These are phyloP conservation scores for Gastroboletus turbinatus DNA, from an alignment of 1,284 basidiomycete genomes.

Conservation along the genomic window DNA sequence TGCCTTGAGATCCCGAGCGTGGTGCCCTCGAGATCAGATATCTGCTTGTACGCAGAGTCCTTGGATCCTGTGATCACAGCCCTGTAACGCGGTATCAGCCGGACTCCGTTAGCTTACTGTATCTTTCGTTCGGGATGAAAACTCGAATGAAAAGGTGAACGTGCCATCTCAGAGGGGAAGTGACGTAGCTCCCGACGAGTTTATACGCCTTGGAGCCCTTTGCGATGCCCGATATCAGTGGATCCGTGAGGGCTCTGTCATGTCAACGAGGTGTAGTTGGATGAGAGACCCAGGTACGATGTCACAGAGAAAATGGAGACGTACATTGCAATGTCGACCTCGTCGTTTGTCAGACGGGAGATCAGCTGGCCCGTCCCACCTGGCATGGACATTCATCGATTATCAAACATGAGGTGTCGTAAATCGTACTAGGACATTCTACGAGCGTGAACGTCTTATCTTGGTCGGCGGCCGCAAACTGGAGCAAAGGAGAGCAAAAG, in stretches of 20 bases:
- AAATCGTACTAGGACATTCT: conserved; percentile 81
- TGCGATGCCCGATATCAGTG: conserved; percentile 90
- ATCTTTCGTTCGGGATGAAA: neutral
- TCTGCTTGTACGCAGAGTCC: conserved; percentile 67
- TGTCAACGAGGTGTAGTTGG: neutral
- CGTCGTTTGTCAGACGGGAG: conserved; percentile 74
- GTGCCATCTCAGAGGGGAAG: conserved; percentile 83
- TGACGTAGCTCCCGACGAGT: conserved; percentile 91
- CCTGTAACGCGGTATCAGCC: conserved; percentile 45
- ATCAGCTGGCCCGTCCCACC: conserved; percentile 93
- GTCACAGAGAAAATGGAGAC: conserved; percentile 17
- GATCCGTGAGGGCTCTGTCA: conserved; percentile 86
- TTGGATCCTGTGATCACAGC: conserved; percentile 85
- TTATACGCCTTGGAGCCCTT: conserved; percentile 77
- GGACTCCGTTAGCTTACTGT: neutral
- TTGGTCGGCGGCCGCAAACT: conserved; percentile 64
- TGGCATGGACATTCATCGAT: conserved; percentile 28
- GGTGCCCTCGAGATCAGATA: conserved; percentile 78
- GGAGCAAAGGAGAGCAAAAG: conserved; percentile 87
- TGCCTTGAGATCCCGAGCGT: conserved; percentile 88
- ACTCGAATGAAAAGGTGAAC: neutral
- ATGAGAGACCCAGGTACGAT: conserved; percentile 1
- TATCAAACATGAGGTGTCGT: neutral
- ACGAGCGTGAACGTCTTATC: conserved; percentile 77
- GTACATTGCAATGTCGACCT: conserved; percentile 89